phyloP scores from a whole-genome alignment of 2,329 filamentous ascomycete genomes.

The Tympanopsis confertula region DNA sequence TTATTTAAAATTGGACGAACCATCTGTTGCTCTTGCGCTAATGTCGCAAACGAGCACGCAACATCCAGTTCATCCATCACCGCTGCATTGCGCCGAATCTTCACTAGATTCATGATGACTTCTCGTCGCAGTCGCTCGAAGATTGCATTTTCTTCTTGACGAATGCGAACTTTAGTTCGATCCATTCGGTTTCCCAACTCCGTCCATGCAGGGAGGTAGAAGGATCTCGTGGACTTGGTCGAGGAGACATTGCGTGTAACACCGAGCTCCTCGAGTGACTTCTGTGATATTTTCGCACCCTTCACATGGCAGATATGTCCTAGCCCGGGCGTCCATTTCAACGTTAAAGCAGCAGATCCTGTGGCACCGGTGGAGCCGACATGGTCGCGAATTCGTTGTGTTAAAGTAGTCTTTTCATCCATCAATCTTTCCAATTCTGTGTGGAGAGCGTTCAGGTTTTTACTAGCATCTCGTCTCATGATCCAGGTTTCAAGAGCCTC shows the following conservation, averaged over 20 bases:
- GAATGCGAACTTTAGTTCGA: conserved; percentile 47
- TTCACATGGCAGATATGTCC: conserved; percentile 63
- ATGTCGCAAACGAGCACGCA: conserved; percentile 51
- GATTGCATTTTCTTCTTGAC: conserved; percentile 55
- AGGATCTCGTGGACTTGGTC: conserved; percentile 58
- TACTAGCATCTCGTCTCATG: conserved; percentile 35
- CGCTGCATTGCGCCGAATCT: conserved; percentile 54
- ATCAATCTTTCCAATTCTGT: conserved; percentile 35
- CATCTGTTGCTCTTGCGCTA: conserved; percentile 49
- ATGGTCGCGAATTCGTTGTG: conserved; percentile 33
- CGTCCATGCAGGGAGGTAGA: conserved; percentile 58
- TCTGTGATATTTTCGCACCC: conserved; percentile 34
- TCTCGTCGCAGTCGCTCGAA: conserved; percentile 45
- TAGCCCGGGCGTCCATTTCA: conserved; percentile 57
- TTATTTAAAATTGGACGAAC: conserved; percentile 48
- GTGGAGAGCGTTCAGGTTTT: conserved; percentile 41
- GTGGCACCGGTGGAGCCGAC: too few relatives aligned
- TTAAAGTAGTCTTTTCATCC: conserved; percentile 34
- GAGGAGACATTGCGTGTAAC: conserved; percentile 39
- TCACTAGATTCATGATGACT: conserved; percentile 54
- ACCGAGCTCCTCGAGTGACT: conserved; percentile 12
- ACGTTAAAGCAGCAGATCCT: conserved; percentile 38
- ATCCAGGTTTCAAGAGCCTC: conserved; percentile 20
- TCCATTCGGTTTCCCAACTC: conserved; percentile 51
- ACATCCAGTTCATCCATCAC: conserved; percentile 64